Conservation (phyloP, 1,139 yeast genomes). For the Kurtzmaniella natalensis region DNA sequence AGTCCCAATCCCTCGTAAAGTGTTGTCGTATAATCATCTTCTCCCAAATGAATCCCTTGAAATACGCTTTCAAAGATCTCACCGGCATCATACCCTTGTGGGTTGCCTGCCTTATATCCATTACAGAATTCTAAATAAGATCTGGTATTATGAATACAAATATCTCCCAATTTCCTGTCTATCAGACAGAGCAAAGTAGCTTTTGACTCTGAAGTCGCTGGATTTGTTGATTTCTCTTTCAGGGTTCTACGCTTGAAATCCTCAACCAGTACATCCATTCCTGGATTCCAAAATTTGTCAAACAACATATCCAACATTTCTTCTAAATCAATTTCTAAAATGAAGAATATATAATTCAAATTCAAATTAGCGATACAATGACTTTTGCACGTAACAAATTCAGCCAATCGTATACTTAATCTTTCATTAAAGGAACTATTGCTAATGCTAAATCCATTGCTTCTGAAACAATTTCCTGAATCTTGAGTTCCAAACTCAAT, state of each 20-base stretch:
- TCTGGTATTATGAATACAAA: conserved; percentile 18
- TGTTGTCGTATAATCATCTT: conserved; percentile 4
- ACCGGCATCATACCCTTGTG: conserved; percentile 1
- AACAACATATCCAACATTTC: conserved; percentile 17
- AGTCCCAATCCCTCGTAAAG: conserved; percentile 6
- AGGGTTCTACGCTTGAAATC: background rate
- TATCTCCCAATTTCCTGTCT: conserved; percentile 26
- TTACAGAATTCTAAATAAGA: conserved; percentile 7
- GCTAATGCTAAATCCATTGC: background rate
- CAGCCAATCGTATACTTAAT: conserved; percentile 14
- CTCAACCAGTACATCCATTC: background rate
- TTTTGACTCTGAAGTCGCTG: conserved; percentile 1
- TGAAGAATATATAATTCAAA: conserved; percentile 33
- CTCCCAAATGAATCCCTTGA: conserved; percentile 5
- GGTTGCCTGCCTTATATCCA: background rate
- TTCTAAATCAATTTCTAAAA: conserved; percentile 25
- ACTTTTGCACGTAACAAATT: conserved; percentile 23
- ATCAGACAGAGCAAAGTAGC: conserved; percentile 28
- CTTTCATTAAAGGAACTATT: conserved; percentile 4
- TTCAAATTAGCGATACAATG: conserved; percentile 31
- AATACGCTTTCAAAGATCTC: conserved; percentile 5
- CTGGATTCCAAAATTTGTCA: conserved; percentile 2
- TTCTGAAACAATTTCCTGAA: background rate
- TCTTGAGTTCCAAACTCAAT: background rate
- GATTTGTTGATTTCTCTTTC: background rate